phyloP scores from a whole-genome alignment of 1,284 basidiomycete genomes.

The Ceratobasidium sp. region DNA sequence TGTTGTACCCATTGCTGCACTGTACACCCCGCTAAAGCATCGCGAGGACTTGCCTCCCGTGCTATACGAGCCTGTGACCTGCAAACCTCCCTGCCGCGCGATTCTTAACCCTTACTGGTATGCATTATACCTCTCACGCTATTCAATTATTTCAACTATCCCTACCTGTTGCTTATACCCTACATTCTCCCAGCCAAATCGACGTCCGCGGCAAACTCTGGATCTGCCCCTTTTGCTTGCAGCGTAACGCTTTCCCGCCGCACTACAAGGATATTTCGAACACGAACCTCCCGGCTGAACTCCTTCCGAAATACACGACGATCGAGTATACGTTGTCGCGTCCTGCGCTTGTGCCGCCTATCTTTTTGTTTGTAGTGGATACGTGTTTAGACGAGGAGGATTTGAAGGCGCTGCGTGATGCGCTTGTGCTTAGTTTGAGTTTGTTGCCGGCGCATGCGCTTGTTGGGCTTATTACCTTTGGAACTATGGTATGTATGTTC shows the following conservation, averaged over 20 bases:
- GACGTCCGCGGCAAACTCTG: constrained; percentile 98
- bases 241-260: constrained; percentile 96
- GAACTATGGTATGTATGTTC: constrained; percentile 85
- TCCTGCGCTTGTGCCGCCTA: constrained; percentile 91
- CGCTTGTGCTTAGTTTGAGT: constrained; percentile 92
- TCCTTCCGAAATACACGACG: constrained; percentile 98
- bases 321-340: constrained; percentile 98
- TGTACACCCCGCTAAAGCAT: constrained; percentile 98
- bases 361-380: constrained; percentile 98
- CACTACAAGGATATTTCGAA: constrained; percentile 99
- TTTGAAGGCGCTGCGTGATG: constrained; percentile 93
- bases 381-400: constrained; percentile 98
- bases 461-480: constrained; percentile 95
- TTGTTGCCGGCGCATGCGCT: constrained; percentile 94
- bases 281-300: constrained; percentile 95
- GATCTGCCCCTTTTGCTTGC: constrained; percentile 99
- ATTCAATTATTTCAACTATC: neutral
- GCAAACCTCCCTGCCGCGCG: constrained; percentile 97
- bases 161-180: constrained; percentile 1
- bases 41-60: constrained; percentile 97
- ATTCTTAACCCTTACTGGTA: constrained; percentile 98
- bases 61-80: constrained; percentile 97
- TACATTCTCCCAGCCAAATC: constrained; percentile 79
- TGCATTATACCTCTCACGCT: constrained; percentile 49
- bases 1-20: constrained; percentile 96